Evolutionary conservation across 2,329 filamentous ascomycete species (phyloP).

Genomic region (Calonectria pseudoturangicola): DNA sequence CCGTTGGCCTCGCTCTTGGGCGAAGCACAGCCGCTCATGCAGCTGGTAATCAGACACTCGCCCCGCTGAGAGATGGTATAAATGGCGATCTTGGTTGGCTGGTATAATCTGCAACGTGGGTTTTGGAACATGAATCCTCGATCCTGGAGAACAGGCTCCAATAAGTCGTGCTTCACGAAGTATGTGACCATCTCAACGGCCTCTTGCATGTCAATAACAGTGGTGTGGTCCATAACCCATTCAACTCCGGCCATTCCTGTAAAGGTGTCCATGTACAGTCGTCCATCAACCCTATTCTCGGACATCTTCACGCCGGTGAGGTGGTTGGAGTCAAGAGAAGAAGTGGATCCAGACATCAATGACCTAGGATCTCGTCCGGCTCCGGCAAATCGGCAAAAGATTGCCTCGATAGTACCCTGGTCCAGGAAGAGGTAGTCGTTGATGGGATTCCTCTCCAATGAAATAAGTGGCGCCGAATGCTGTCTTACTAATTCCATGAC

Average conservation of each 20-base stretch:
- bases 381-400: constrained; percentile 93
- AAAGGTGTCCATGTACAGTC: constrained; percentile 87
- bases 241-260: constrained; percentile 81
- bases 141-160: constrained; percentile 83
- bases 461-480: constrained; percentile 90
- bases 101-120: constrained; percentile 79
- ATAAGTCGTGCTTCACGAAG: constrained; percentile 90
- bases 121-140: constrained; percentile 78
- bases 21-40: constrained; percentile 74
- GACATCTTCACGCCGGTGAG: constrained; percentile 81
- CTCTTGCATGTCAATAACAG: constrained; percentile 91
- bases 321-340: constrained; percentile 66
- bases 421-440: constrained; percentile 93
- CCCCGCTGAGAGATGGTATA: constrained; percentile 91
- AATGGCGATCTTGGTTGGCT: constrained; percentile 89
- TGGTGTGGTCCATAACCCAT: constrained; percentile 98
- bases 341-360: neutral
- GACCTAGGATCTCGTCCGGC: constrained; percentile 82
- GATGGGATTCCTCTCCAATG: constrained; percentile 87
- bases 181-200: constrained; percentile 88
- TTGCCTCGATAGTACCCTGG: constrained; percentile 90
- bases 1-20: constrained; percentile 64
- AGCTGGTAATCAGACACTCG: constrained; percentile 75
- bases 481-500: constrained; percentile 87
- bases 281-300: constrained; percentile 87